phyloP scores from a whole-genome alignment of 352 stramenopile genomes.

The Pythium inflatum region DNA sequence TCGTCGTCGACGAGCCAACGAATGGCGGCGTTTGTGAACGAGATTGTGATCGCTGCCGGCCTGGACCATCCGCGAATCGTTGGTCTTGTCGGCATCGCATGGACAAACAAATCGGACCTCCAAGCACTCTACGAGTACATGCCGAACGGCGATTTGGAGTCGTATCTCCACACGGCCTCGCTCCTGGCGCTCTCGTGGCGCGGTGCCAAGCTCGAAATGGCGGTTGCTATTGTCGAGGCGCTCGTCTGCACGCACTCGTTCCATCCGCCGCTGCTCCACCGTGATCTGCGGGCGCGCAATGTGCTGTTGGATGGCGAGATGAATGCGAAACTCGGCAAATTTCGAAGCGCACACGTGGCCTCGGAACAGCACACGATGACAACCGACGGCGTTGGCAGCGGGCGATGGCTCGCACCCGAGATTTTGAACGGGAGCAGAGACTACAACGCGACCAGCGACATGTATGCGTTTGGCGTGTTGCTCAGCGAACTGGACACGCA shows the following conservation, averaged over 20 bases:
- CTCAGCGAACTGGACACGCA: constrained; percentile 73
- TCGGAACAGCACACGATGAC: constrained; percentile 4
- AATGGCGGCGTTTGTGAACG: constrained; percentile 73
- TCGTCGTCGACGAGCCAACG: constrained; percentile 38
- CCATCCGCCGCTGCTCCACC: constrained; percentile 36
- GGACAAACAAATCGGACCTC: constrained; percentile 54
- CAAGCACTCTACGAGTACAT: constrained; percentile 80
- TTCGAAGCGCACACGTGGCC: constrained; percentile 26
- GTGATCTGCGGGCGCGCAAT: constrained; percentile 41
- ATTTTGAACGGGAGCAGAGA: constrained; percentile 52
- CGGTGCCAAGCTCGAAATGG: constrained; percentile 53
- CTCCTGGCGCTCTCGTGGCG: constrained; percentile 48
- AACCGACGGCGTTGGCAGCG: constrained; percentile 28
- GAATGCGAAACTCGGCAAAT: constrained; percentile 41
- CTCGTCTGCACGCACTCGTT: constrained; percentile 41
- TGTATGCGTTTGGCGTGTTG: constrained; percentile 80
- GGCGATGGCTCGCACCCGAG: constrained; percentile 69
- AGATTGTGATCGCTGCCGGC: constrained; percentile 67
- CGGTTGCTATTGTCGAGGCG: constrained; percentile 34
- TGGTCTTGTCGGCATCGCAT: constrained; percentile 79
- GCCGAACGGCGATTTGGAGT: constrained; percentile 63
- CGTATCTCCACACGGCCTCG: constrained; percentile 48
- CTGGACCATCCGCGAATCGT: constrained; percentile 81
- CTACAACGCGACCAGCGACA: constrained; percentile 53
- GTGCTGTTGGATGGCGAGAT: constrained; percentile 37